Percentiles rank a stretch among this genome's conserved stretches.
Evolutionary conservation across 176 grass and related monocot species (phyloP).

Genomic region (Zea luxurians): DNA sequence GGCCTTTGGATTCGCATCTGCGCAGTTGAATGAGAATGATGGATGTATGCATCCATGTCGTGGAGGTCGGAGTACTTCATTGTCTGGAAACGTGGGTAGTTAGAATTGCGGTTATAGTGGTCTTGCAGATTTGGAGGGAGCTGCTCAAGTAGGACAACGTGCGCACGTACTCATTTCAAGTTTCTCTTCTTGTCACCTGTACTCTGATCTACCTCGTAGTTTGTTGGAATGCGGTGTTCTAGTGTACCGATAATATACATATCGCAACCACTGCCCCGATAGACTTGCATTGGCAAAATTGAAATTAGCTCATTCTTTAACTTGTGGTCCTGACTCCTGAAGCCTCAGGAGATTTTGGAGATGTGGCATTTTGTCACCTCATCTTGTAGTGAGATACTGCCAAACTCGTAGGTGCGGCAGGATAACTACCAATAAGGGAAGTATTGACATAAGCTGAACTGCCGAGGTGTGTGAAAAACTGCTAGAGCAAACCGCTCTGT

Average conservation of each 20-base stretch:
- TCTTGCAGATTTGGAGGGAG: background rate
- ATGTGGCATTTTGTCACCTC: background rate
- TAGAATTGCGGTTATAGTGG: slow-evolving; percentile 24
- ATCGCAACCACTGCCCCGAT: background rate
- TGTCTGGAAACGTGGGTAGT: background rate
- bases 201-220: background rate
- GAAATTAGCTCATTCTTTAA: background rate
- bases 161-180: background rate
- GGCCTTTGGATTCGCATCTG: slow-evolving; percentile 8
- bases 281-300: background rate
- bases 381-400: background rate
- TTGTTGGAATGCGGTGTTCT: background rate
- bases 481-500: too few relatives aligned
- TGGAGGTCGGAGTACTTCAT: background rate
- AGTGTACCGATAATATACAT: too few relatives aligned
- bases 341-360: background rate
- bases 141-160: background rate
- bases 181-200: background rate
- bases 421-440: background rate
- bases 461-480: background rate
- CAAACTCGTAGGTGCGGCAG: background rate
- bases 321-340: background rate
- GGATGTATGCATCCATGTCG: background rate
- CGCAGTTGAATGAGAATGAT: background rate
- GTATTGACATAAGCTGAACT: background rate